Base-by-base conservation (phyloP, 2,329 filamentous ascomycete species). In the Clonostachys rosea region DNA sequence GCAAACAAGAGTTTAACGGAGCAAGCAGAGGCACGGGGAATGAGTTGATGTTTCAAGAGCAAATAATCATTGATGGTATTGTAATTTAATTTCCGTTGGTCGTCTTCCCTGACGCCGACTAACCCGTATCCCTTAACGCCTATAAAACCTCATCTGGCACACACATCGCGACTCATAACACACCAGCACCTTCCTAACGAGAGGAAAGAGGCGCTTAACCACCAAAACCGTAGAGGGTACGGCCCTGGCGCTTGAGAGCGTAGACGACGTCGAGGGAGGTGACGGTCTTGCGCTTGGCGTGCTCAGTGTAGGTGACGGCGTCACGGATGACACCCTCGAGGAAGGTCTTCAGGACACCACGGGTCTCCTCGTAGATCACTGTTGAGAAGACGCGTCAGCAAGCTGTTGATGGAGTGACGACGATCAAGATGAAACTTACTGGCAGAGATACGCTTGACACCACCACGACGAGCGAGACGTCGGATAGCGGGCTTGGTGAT, bases 361-460 rank as follows among this genome's bases (percentile, higher is more conserved):
- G 84, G 54, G 84, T 88, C 76, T 88, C 84, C 70, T 87, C 84
- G 77, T 88, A 88, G 73, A 88, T 88, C 83, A 88, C 78, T 66
- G 13, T 3, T 8, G 1, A 18, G 14, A 6, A 18, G 2, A 17
- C 1, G 5, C 34, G 47, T 62, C 52, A 62, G 52, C n/a, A 24
- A 14, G 3, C 6, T 34, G 24, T 34, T 9, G 18, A 30, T 30
- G 10, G 16, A 34, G 33, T 37, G 20, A 40, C 20, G 42, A 40
- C 2, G 46, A 33, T 20, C 10, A 16, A 18, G 42, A 6, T 17
- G 13, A 8, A 49, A 76, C 80, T 70, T 83, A 89, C 85, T 95
- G 70, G 91, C 91, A 65, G 91, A 96, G 67, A 96, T 96, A 95
- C 91, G 91, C 89, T 96, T 96, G 83, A 96, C 91, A 91, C 91